Evolutionary conservation across 805 yeast species (phyloP).

Genomic region (Saturnispora diversa): DNA sequence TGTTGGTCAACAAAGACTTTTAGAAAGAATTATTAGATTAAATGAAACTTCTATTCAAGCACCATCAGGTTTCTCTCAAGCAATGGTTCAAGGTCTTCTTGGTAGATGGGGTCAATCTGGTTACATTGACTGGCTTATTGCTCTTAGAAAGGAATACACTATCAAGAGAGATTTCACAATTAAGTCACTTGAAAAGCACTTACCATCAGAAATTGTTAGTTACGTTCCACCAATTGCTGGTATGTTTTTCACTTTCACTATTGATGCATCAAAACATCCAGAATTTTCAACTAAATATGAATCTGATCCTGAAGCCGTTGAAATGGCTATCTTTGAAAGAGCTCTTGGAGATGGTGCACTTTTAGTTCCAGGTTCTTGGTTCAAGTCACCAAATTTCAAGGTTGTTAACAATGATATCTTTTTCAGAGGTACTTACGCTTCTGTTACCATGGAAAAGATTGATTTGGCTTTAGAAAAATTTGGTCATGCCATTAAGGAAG

Average conservation of each 20-base stretch:
- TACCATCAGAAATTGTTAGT: constrained; percentile 39
- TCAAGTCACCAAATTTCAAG: constrained; percentile 46
- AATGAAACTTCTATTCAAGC: constrained; percentile 79
- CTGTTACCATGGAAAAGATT: constrained; percentile 63
- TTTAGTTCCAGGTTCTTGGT: constrained; percentile 83
- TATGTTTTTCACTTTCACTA: constrained; percentile 69
- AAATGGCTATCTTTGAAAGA: constrained; percentile 52
- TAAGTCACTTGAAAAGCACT: constrained; percentile 56
- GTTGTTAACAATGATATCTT: constrained; percentile 44
- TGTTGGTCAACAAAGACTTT: constrained; percentile 55
- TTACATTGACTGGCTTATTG: constrained; percentile 82
- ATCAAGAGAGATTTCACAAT: constrained; percentile 81
- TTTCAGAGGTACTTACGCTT: constrained; percentile 86
- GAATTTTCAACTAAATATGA: constrained; percentile 49
- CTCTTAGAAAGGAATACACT: constrained; percentile 74
- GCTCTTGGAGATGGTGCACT: constrained; percentile 54
- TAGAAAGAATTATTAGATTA: constrained; percentile 60
- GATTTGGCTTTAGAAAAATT: constrained; percentile 57
- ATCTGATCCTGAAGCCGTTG: constrained; percentile 56
- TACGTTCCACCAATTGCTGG: constrained; percentile 70
- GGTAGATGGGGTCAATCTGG: constrained; percentile 88
- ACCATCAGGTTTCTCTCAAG: constrained; percentile 73
- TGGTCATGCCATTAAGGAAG: constrained; percentile 53
- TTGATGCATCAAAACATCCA: constrained; percentile 79
- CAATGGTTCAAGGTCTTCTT: constrained; percentile 61